Conservation (phyloP, 352 stramenopile genomes). For the Globisporangium parvum region DNA sequence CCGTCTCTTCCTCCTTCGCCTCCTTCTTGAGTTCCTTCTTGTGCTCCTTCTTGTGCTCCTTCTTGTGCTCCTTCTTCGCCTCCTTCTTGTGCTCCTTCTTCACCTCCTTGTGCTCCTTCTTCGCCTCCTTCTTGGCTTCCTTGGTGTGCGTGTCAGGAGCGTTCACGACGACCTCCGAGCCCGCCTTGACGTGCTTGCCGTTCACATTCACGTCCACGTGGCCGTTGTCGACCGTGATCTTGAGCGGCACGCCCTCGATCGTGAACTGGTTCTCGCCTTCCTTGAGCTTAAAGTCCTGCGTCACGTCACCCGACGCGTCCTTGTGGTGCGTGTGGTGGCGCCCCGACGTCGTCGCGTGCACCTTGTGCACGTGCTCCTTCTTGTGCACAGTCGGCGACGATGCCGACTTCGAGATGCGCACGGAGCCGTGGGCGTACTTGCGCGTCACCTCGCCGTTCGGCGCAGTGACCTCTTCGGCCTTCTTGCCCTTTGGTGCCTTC, state of each 20-base stretch:
- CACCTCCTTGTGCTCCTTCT: slow-evolving; percentile 16
- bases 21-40: slow-evolving; percentile 1
- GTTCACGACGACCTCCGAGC: slow-evolving; percentile 8
- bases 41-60: slow-evolving; percentile 9
- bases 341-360: slow-evolving; percentile 5
- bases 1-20: slow-evolving; percentile 1
- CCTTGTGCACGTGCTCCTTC: slow-evolving; percentile 4
- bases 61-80: not conserved
- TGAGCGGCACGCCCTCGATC: slow-evolving; percentile 11
- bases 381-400: slow-evolving; percentile 5
- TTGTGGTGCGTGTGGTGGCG: slow-evolving; percentile 9
- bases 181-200: slow-evolving; percentile 13
- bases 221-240: slow-evolving; percentile 11
- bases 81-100: slow-evolving; percentile 18
- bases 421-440: slow-evolving; percentile 46
- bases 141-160: slow-evolving; percentile 6
- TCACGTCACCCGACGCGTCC: slow-evolving; percentile 7
- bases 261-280: slow-evolving; percentile 15
- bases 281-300: slow-evolving; percentile 12
- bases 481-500: slow-evolving; percentile 19
- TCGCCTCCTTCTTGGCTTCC: slow-evolving; percentile 16
- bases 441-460: slow-evolving; percentile 32
- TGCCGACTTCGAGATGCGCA: slow-evolving; percentile 27
- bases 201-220: slow-evolving; percentile 13
- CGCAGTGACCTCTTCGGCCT: slow-evolving; percentile 7